Conservation (phyloP, 257 asterid genomes). For the Forsythia viridissima region DNA sequence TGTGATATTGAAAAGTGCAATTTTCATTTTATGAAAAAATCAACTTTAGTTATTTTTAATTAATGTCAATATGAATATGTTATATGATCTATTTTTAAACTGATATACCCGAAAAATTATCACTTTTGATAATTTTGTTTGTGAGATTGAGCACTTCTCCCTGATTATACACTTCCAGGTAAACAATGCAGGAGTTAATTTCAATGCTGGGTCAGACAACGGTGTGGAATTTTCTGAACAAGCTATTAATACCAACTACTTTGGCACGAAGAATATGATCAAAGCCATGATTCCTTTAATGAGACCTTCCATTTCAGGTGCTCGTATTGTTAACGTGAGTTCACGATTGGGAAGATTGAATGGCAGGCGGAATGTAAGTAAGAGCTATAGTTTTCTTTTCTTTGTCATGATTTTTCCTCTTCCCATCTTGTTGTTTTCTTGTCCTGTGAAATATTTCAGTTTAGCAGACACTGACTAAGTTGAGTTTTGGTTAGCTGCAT, state of each 20-base stretch:
- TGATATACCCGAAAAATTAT: background rate
- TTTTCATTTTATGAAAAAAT: no score
- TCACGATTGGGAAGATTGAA: conserved; percentile 87
- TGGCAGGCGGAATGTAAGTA: conserved; percentile 74
- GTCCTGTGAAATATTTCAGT: background rate
- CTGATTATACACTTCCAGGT: conserved; percentile 48
- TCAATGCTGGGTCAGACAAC: conserved; percentile 75
- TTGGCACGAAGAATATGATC: conserved; percentile 80
- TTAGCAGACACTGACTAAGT: background rate
- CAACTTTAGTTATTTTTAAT: no score
- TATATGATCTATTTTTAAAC: background rate
- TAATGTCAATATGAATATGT: background rate
- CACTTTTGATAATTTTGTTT: background rate
- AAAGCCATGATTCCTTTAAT: conserved; percentile 80
- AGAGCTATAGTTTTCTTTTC: conserved; percentile 1
- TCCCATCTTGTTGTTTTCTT: background rate
- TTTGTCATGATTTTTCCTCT: background rate
- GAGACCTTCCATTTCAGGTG: conserved; percentile 77
- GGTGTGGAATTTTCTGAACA: conserved; percentile 71
- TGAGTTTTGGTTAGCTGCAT: background rate
- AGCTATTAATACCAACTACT: conserved; percentile 75
- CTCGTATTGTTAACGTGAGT: conserved; percentile 80
- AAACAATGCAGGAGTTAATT: conserved; percentile 97
- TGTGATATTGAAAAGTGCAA: no score
- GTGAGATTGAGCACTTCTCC: background rate